Evolutionary conservation across 805 yeast species (phyloP).

Genomic region (Candida schatavii): DNA sequence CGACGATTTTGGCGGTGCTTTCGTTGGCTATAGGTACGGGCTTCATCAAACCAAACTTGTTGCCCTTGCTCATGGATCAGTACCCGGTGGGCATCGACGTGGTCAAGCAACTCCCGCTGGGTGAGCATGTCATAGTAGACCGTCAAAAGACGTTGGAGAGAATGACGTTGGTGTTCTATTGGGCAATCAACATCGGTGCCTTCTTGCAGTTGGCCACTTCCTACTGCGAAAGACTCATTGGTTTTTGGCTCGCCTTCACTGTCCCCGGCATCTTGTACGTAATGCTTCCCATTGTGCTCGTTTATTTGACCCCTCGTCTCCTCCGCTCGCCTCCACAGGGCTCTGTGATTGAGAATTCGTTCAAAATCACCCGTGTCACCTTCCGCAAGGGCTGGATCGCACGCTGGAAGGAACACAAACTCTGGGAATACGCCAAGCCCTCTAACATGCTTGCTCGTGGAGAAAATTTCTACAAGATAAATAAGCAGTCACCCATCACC

Average conservation of each 20-base stretch:
- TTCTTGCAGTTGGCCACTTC: constrained; percentile 52
- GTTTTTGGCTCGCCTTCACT: constrained; percentile 50
- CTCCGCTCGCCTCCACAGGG: constrained; percentile 37
- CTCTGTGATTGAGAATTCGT: constrained; percentile 44
- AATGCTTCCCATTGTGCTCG: constrained; percentile 28
- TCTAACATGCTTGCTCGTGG: constrained; percentile 44
- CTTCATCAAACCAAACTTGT: constrained; percentile 51
- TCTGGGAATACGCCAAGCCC: constrained; percentile 52
- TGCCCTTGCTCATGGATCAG: constrained; percentile 46
- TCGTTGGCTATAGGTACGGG: constrained; percentile 49
- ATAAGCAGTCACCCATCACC: constrained; percentile 26
- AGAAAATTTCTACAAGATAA: constrained; percentile 26
- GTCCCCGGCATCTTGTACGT: constrained; percentile 38
- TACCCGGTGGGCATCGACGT: constrained; percentile 56
- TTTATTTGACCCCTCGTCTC: constrained; percentile 26
- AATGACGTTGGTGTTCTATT: constrained; percentile 47
- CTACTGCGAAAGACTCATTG: constrained; percentile 49
- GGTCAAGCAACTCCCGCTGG: constrained; percentile 54
- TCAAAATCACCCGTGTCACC: constrained; percentile 40
- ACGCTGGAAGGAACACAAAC: constrained; percentile 37
- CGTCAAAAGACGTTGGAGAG: constrained; percentile 42
- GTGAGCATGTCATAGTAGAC: constrained; percentile 62
- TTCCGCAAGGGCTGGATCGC: constrained; percentile 41
- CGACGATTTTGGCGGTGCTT: constrained; percentile 40
- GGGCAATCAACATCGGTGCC: constrained; percentile 56